Base-by-base conservation (phyloP, 1,284 basidiomycete genomes). In the Ustilago tritici region DNA sequence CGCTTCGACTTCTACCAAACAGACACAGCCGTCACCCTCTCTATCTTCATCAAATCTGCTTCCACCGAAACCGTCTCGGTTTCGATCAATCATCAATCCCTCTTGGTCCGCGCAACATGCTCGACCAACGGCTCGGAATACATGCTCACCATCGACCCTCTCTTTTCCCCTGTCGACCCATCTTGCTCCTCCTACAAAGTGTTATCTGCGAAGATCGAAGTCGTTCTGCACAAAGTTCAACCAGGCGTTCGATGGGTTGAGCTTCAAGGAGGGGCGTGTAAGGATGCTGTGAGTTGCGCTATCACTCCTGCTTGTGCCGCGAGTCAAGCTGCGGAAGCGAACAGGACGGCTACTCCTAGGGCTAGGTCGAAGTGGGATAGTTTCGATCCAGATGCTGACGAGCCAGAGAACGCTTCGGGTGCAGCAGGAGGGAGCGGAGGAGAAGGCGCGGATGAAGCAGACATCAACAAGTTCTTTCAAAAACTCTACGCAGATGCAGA, bases 1-100 rank as follows among this genome's bases (percentile, higher is more conserved):
- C 74, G 83, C n/a, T 74, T 82, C 62, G 85, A 86, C 70, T 86
- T 73, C 61, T 86, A 85, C 63, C 85, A 86, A 70, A 86, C 85
- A 0, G 82, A 80, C 50, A 77, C 76, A 5, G 66, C 63, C 35
- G 73, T 86, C 38, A 77, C 70, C 47, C 35, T 86, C 3, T 81
- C 80, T 1, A 53, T 86, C 56, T 86, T 83, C 61, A 70, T 80
- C 50, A 83, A 83, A 65, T 69, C 76, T 9, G 73, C 70, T 0
- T 65, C 67, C 0, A n/a, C 70, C 8, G 74, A 78, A 17, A 54
- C 80, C 11, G 67, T 86, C 14, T 28, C 49, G 1, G 68, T 83
- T 14, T 62, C 68, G 11, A 73, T 77, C 17, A 43, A 19, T 0
- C 53, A 63, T 6, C 54, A 12, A 19, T 70, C 76, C 3, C 68